Conservation (phyloP, 2,329 filamentous ascomycete genomes). For the Stagonosporopsis vannaccii region DNA sequence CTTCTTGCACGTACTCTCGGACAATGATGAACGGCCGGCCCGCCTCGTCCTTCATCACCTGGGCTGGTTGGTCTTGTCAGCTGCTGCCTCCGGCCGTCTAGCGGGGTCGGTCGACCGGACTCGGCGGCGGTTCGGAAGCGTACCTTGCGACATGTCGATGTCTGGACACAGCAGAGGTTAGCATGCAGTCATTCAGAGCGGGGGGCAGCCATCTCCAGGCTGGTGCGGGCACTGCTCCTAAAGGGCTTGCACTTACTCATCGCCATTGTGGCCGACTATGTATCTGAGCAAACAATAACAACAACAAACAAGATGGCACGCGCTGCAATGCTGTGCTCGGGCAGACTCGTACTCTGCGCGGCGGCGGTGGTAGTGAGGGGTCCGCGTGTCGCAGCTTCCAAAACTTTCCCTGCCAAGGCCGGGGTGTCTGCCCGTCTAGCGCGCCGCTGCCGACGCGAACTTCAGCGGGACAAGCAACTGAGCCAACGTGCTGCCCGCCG, state of each 20-base stretch:
- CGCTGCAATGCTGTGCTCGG: constrained; percentile 7
- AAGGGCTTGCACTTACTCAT: constrained; percentile 47
- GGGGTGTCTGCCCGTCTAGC: too few species aligned
- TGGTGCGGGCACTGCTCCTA: not conserved
- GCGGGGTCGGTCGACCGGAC: not conserved
- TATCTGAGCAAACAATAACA: constrained; percentile 1
- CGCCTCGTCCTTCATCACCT: constrained; percentile 95
- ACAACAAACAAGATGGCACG: constrained; percentile 5
- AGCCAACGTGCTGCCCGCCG: constrained; percentile 17
- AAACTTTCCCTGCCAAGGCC: constrained; percentile 38
- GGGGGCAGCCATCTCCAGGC: not conserved
- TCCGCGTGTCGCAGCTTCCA: constrained; percentile 32
- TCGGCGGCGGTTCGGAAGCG: constrained; percentile 22
- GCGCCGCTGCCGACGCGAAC: too few species aligned
- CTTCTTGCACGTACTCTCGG: constrained; percentile 75
- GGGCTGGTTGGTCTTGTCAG: constrained; percentile 56
- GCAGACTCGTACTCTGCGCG: constrained; percentile 14
- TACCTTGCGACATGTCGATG: constrained; percentile 86
- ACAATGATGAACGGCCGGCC: constrained; percentile 98
- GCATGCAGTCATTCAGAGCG: constrained; percentile 5
- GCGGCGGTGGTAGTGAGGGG: constrained; percentile 28
- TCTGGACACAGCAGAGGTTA: constrained; percentile 60
- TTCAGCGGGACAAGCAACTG: too few species aligned
- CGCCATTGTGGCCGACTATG: constrained; percentile 39
- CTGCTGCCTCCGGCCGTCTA: constrained; percentile 20